Evolutionary conservation across 2,329 filamentous ascomycete species (phyloP).

Genomic region (Fusarium sp.): DNA sequence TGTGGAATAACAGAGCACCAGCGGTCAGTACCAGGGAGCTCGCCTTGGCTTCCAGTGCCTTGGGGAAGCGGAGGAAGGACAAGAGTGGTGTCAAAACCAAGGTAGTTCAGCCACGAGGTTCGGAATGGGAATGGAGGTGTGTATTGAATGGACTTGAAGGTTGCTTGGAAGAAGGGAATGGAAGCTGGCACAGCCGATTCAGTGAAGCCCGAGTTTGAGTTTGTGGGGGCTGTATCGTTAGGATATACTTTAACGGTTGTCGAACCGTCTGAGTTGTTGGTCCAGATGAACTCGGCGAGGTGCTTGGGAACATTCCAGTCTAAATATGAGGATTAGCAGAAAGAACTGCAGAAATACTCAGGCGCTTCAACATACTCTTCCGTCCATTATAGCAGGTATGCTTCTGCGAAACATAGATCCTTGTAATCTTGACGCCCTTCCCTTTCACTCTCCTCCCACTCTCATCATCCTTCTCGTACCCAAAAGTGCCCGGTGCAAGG

Average conservation of each 20-base stretch:
- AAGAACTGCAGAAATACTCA: neutral
- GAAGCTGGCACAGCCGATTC: conserved; percentile 50
- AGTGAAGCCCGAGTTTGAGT: conserved; percentile 35
- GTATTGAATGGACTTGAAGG: conserved; percentile 56
- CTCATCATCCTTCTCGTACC: conserved; percentile 54
- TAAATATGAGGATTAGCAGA: conserved; percentile 34
- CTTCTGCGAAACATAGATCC: conserved; percentile 66
- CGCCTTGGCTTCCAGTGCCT: conserved; percentile 53
- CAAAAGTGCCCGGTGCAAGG: conserved; percentile 60
- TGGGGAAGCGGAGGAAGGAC: conserved; percentile 63
- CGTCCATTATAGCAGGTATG: conserved; percentile 65
- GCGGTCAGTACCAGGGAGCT: conserved; percentile 59
- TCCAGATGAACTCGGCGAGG: conserved; percentile 63
- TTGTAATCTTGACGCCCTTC: conserved; percentile 58
- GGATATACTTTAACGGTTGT: conserved; percentile 59
- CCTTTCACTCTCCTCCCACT: conserved; percentile 48
- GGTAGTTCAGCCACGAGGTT: conserved; percentile 51
- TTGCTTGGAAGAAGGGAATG: conserved; percentile 60
- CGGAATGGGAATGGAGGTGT: conserved; percentile 59
- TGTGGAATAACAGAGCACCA: conserved; percentile 57
- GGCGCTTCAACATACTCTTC: conserved; percentile 54
- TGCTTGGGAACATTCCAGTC: conserved; percentile 69
- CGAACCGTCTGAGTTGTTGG: conserved; percentile 50
- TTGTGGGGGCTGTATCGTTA: conserved; percentile 51
- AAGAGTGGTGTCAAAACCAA: conserved; percentile 58